Conservation (phyloP, 257 asterid species). For the Linderniella brevidens region DNA sequence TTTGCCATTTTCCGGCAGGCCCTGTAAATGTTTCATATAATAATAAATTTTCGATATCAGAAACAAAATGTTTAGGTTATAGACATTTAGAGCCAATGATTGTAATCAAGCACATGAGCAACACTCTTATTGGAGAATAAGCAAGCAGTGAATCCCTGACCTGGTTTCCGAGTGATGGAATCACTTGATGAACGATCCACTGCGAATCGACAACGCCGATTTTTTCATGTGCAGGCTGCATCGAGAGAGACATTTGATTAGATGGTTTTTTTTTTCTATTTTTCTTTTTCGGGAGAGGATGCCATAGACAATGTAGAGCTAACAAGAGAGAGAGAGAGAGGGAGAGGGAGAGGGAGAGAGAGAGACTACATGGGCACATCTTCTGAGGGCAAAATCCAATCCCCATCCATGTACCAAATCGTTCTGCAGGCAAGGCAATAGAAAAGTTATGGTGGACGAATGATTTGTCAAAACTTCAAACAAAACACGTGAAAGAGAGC, state of each 20-base stretch:
- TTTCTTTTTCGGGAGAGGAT: not conserved
- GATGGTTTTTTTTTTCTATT: conserved; percentile 8
- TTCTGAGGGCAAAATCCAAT: conserved; percentile 88
- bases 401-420: conserved; percentile 99
- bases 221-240: conserved; percentile 98
- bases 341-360: conserved; percentile 11
- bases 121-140: not conserved
- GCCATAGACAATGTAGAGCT: no score
- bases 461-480: conserved; percentile 5
- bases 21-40: not conserved
- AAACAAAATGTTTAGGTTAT: no score
- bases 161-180: conserved; percentile 98
- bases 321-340: not conserved
- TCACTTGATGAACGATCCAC: conserved; percentile 97
- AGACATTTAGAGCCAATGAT: not conserved
- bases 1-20: not conserved
- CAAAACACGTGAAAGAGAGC: conserved; percentile 6
- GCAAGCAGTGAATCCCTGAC: conserved; percentile 20
- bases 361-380: conserved; percentile 86
- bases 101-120: not conserved
- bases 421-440: conserved; percentile 40
- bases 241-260: conserved; percentile 9
- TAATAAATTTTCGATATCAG: not conserved
- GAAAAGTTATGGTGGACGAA: conserved; percentile 5
- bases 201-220: conserved; percentile 98